phyloP scores from a whole-genome alignment of 345 rosid genomes.

The Lepidium aucheri region DNA sequence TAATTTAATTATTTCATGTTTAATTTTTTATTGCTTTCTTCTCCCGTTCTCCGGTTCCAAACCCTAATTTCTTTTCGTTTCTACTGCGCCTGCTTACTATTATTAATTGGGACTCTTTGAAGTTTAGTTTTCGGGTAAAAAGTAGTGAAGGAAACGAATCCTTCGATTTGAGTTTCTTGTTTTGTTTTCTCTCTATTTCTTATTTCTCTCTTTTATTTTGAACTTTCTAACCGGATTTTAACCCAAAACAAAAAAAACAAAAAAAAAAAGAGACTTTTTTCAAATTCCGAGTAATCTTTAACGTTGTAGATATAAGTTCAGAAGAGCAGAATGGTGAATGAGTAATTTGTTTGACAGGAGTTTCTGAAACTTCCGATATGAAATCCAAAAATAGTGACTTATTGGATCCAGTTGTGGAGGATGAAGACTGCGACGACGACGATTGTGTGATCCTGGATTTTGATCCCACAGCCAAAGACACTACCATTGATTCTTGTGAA shows the following conservation, averaged over 20 bases:
- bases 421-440: not conserved
- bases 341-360: not conserved
- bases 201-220: not conserved
- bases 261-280: not conserved
- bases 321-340: not conserved
- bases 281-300: not conserved
- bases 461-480: constrained; percentile 6
- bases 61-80: not conserved
- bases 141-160: not conserved
- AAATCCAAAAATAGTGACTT: not conserved
- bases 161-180: not conserved
- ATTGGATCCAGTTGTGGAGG: not conserved
- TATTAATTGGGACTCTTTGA: no score
- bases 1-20: not conserved
- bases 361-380: not conserved
- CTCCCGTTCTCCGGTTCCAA: not conserved
- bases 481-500: not conserved
- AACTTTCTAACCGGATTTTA: not conserved
- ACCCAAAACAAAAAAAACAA: no score
- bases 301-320: constrained; percentile 14
- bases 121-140: not conserved
- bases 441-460: constrained; percentile 21
- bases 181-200: not conserved
- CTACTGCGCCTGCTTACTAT: not conserved
- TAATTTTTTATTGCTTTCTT: not conserved